These are phyloP conservation scores for Cylindrodendrum hubeiense DNA, from an alignment of 2,329 filamentous ascomycete species.

Conservation along the genomic window DNA sequence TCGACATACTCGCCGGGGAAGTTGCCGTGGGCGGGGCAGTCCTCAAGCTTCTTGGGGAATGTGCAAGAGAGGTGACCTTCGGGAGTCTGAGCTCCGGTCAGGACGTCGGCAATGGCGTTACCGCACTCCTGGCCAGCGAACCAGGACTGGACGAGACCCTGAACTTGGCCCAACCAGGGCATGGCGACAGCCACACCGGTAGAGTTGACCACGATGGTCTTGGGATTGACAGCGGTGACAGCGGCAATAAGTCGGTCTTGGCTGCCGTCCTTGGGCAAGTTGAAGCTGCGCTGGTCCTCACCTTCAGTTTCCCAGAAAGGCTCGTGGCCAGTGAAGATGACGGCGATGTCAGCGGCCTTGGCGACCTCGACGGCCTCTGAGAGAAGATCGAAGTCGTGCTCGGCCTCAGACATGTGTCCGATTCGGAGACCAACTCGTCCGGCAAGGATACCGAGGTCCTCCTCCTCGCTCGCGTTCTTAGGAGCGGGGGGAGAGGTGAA, in stretches of 20 bases:
- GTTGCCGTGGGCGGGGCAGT: constrained; percentile 76
- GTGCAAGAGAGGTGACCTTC: constrained; percentile 73
- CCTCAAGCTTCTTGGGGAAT: constrained; percentile 70
- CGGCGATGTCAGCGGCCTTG: constrained; percentile 69
- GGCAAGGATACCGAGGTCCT: constrained; percentile 49
- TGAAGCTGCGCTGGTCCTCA: constrained; percentile 79
- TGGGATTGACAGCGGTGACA: constrained; percentile 68
- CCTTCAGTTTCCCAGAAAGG: constrained; percentile 62
- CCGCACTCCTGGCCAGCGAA: constrained; percentile 78
- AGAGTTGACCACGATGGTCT: constrained; percentile 72
- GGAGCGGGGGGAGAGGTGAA: constrained; percentile 46
- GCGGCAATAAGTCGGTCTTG: constrained; percentile 71
- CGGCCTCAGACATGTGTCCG: constrained; percentile 48
- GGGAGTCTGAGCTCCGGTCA: constrained; percentile 74
- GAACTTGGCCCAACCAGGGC: constrained; percentile 67
- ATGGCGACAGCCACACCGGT: constrained; percentile 73
- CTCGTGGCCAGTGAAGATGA: constrained; percentile 69
- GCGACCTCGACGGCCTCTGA: constrained; percentile 68
- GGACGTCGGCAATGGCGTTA: constrained; percentile 75
- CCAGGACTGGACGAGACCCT: constrained; percentile 75
- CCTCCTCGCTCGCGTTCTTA: constrained; percentile 13
- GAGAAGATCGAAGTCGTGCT: constrained; percentile 52
- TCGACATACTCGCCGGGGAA: constrained; percentile 60
- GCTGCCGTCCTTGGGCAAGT: constrained; percentile 69
- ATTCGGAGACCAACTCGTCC: constrained; percentile 48